Evolutionary conservation across 768 basidiomycete species (phyloP).

Genomic region (Collybia sp.): DNA sequence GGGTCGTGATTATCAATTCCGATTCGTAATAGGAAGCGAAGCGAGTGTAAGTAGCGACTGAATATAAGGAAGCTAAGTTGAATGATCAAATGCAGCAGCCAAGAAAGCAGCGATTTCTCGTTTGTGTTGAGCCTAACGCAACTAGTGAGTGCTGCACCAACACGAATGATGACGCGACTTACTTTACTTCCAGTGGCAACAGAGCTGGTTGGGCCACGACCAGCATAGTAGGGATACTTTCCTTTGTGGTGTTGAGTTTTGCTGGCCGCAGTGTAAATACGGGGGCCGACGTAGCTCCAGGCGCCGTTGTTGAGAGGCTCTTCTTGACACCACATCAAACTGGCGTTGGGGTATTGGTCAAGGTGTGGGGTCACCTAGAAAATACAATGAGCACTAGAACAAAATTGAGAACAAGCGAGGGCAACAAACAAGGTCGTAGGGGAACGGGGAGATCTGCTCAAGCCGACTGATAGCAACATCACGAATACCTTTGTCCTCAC

Average conservation of each 20-base stretch:
- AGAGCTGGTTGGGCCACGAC: constrained; percentile 88
- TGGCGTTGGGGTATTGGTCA: constrained; percentile 95
- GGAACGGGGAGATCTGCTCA: constrained; percentile 96
- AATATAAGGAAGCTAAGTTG: too few relatives aligned
- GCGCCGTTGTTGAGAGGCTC: constrained; percentile 97
- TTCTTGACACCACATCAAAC: constrained; percentile 93
- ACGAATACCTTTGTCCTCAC: constrained; percentile 86
- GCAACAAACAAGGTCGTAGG: constrained; percentile 79
- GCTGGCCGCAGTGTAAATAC: constrained; percentile 90
- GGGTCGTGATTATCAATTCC: too few relatives aligned
- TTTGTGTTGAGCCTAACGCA: constrained; percentile 70
- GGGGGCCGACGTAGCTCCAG: constrained; percentile 94
- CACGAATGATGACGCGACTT: constrained; percentile 10
- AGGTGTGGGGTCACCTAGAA: constrained; percentile 83
- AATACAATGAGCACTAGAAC: constrained; percentile 2
- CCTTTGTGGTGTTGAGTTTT: constrained; percentile 87
- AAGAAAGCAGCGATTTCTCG: constrained; percentile 83
- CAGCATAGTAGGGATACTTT: constrained; percentile 90
- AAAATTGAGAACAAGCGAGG: neutral
- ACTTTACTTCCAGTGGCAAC: constrained; percentile 93
- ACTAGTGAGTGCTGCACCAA: constrained; percentile 10
- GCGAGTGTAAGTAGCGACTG: too few relatives aligned
- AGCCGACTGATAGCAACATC: constrained; percentile 92
- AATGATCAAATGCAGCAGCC: constrained; percentile 47
- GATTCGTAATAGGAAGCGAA: too few relatives aligned